Evolutionary conservation across 1,284 basidiomycete species (phyloP).

Genomic region (Afroboletus lepidellus): DNA sequence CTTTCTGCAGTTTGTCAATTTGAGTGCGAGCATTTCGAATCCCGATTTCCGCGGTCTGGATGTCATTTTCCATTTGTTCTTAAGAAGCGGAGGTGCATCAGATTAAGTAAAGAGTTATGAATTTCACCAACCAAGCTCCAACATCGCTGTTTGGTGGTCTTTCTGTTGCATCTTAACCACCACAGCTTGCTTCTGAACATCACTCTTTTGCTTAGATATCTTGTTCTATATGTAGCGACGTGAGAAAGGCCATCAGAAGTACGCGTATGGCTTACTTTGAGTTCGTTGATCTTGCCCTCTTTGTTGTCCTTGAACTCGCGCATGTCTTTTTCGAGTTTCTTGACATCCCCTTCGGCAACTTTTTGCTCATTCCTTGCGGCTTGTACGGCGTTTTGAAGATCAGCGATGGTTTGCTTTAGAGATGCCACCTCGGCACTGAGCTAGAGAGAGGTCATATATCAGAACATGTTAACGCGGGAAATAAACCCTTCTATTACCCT

Average conservation of each 20-base stretch:
- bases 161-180: slow-evolving; percentile 86
- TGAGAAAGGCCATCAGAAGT: slow-evolving; percentile 10
- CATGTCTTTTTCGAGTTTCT: slow-evolving; percentile 94
- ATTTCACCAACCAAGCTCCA: slow-evolving; percentile 76
- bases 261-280: slow-evolving; percentile 64
- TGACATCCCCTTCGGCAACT: slow-evolving; percentile 74
- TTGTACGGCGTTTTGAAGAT: slow-evolving; percentile 66
- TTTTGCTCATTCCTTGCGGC: slow-evolving; percentile 76
- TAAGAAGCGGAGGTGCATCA: neutral
- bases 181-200: slow-evolving; percentile 78
- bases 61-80: slow-evolving; percentile 87
- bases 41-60: slow-evolving; percentile 57
- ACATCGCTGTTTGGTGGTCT: slow-evolving; percentile 81
- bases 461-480: neutral
- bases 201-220: slow-evolving; percentile 80
- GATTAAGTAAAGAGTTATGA: neutral
- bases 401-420: slow-evolving; percentile 64
- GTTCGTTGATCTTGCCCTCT: slow-evolving; percentile 92
- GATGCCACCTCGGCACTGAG: slow-evolving; percentile 80
- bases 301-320: slow-evolving; percentile 98
- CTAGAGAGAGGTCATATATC: slow-evolving; percentile 39
- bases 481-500: slow-evolving; percentile 51
- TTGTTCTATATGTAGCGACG: slow-evolving; percentile 44
- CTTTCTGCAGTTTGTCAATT: slow-evolving; percentile 59
- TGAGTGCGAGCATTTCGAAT: slow-evolving; percentile 61